These are phyloP conservation scores for Fusarium oligoseptatum DNA, from an alignment of 2,329 filamentous ascomycete species.

Conservation along the genomic window DNA sequence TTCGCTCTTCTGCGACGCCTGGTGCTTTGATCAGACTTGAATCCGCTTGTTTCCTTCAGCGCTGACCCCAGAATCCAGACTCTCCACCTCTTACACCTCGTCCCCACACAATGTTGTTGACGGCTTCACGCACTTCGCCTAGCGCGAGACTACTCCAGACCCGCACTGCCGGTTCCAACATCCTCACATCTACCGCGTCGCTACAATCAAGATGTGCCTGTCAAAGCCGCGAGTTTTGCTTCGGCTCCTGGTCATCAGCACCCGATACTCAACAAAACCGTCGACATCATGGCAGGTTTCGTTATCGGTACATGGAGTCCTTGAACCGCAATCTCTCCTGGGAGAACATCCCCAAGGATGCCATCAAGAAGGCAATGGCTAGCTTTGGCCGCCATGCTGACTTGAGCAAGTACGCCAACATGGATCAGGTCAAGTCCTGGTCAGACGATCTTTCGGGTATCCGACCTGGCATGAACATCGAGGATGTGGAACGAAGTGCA, in stretches of 20 bases:
- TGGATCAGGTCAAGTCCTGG: conserved; percentile 53
- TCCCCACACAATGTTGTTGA: conserved; percentile 44
- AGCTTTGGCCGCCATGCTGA: conserved; percentile 53
- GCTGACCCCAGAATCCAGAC: conserved; percentile 12
- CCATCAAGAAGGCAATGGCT: conserved; percentile 59
- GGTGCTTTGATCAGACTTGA: not conserved
- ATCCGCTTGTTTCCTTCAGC: not conserved
- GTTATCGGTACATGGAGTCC: conserved; percentile 61
- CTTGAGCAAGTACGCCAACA: conserved; percentile 52
- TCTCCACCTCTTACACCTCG: conserved; percentile 6
- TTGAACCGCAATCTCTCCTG: conserved; percentile 61
- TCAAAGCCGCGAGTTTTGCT: conserved; percentile 60
- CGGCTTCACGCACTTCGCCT: conserved; percentile 46
- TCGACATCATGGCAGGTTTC: conserved; percentile 58
- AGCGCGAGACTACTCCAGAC: conserved; percentile 46
- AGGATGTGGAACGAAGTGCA: conserved; percentile 60
- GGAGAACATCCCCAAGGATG: conserved; percentile 57
- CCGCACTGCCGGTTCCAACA: conserved; percentile 18
- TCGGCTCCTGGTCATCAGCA: conserved; percentile 63
- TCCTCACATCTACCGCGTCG: conserved; percentile 24
- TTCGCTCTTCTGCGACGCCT: not conserved
- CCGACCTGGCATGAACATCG: conserved; percentile 58
- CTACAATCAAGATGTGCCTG: conserved; percentile 35
- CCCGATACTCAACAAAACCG: conserved; percentile 58
- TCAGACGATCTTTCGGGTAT: conserved; percentile 54